phyloP scores from a whole-genome alignment of 2,329 filamentous ascomycete species.

The Fusarium dlaminii region DNA sequence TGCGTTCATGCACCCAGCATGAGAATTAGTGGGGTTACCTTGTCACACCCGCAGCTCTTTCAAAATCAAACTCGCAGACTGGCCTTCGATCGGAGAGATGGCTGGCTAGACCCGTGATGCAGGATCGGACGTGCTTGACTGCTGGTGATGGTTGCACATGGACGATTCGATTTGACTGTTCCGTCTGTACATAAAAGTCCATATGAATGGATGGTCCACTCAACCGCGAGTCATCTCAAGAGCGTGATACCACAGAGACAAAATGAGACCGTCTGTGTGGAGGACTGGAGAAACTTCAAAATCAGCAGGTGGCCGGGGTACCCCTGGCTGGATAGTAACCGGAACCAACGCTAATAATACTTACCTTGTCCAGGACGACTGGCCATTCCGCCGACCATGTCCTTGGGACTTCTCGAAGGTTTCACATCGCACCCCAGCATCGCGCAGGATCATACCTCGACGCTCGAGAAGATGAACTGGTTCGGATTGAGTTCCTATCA shows the following conservation, averaged over 20 bases:
- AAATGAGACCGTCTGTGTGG: conserved; percentile 29
- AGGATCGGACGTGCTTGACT: conserved; percentile 26
- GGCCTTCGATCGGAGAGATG: conserved; percentile 12
- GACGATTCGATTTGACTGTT: not conserved
- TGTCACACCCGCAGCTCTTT: conserved; percentile 28
- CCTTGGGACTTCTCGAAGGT: conserved; percentile 47
- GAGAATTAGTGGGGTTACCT: conserved; percentile 20
- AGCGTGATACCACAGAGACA: conserved; percentile 24
- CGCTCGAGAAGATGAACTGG: conserved; percentile 38
- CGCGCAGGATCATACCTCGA: conserved; percentile 41
- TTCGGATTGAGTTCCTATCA: conserved; percentile 28
- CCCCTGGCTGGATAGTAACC: conserved; percentile 12
- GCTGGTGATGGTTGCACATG: not conserved
- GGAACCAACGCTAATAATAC: conserved; percentile 30
- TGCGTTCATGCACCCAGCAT: conserved; percentile 39
- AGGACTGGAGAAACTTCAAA: conserved; percentile 34
- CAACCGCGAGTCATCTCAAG: conserved; percentile 37
- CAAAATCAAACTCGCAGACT: not conserved
- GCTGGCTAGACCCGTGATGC: conserved; percentile 20
- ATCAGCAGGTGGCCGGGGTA: conserved; percentile 38
- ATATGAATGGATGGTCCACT: conserved; percentile 36
- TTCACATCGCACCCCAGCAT: conserved; percentile 41
- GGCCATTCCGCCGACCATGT: conserved; percentile 44
- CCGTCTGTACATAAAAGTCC: not conserved
- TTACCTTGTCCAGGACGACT: conserved; percentile 34